Evolutionary conservation across 192 early-diverging fungal genomes (phyloP).

Genomic region (Coemansia biformis): DNA sequence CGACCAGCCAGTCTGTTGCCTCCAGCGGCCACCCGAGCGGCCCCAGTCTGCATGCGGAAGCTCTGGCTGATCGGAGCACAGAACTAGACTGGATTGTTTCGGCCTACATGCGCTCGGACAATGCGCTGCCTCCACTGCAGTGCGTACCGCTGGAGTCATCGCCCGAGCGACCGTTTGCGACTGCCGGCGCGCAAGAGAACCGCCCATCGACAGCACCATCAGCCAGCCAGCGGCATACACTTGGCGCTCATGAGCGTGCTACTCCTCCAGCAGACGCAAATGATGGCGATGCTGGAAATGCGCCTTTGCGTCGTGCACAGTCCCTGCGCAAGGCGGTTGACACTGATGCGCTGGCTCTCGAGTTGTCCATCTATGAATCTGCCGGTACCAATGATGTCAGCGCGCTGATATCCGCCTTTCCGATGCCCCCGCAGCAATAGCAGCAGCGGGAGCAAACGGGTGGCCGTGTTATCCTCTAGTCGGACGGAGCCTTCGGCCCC

Average conservation of each 20-base stretch:
- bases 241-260: constrained; percentile 11
- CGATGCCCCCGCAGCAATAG: constrained; percentile 21
- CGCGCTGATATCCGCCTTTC: constrained; percentile 34
- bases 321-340: constrained; percentile 36
- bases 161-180: neutral
- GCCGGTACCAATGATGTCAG: constrained; percentile 11
- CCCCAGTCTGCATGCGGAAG: constrained; percentile 33
- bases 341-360: constrained; percentile 36
- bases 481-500: too few species aligned
- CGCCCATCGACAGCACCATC: constrained; percentile 40
- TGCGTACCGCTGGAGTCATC: neutral
- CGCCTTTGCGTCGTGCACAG: constrained; percentile 25
- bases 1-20: constrained; percentile 4
- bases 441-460: constrained; percentile 3
- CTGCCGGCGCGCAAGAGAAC: constrained; percentile 6
- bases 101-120: constrained; percentile 36
- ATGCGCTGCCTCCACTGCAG: constrained; percentile 11
- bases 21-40: constrained; percentile 32
- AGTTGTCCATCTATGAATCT: constrained; percentile 21
- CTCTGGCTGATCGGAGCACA: constrained; percentile 8
- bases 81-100: constrained; percentile 31
- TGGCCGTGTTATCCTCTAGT: constrained; percentile 35
- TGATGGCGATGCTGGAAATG: constrained; percentile 1
- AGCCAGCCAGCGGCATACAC: constrained; percentile 24
- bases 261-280: neutral